Base-by-base conservation (phyloP, 768 basidiomycete species). In the Psilocybe cubensis region DNA sequence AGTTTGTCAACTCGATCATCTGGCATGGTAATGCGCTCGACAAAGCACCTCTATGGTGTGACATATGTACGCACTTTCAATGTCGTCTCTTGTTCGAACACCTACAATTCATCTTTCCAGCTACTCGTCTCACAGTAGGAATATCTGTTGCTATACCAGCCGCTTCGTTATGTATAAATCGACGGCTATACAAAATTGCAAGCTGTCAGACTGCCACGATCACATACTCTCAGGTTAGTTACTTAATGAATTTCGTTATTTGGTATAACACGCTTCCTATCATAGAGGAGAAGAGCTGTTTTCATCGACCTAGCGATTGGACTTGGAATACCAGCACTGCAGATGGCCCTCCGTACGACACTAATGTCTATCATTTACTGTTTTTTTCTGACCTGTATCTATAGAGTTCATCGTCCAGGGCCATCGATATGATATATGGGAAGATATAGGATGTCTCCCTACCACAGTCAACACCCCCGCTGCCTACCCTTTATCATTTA, bases 1-100 rank as follows among this genome's bases (percentile, higher is more conserved):
- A 73, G 5, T 81, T 77, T 56, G 67, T 89, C 48, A 87, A 90
- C 66, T 76, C 82, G 1, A 68, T 89, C 25, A 60, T 89, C 1
- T 91, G 89, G 89, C 66, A 69, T 33, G 73, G 76, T 18, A 84
- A 77, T 56, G 68, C 70, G 11, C 62, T 74, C 2, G 72, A 84
- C 57, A 56, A 10, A 18, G 68, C 75, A 0, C 82, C 82, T 0
- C 60, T 78, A 2, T 85, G 80, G 79, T 84, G 83, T 58, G 83
- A 84, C 57, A 76, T 79, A 1, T 72, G 77, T 77, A 54, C 46
- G 72, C 61, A 10, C 14, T 17, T 21, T n/a, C 10, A 10, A 27
- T 12, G 9, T 31, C 8, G 8, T 5, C 17, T 17, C 12, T 42
- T 35, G 10, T 17, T 3, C 7, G n/a, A 12, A 4, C 11, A 14